Evolutionary conservation across 768 basidiomycete genomes (phyloP).

Genomic region (Cantharellus cinnabarinus): DNA sequence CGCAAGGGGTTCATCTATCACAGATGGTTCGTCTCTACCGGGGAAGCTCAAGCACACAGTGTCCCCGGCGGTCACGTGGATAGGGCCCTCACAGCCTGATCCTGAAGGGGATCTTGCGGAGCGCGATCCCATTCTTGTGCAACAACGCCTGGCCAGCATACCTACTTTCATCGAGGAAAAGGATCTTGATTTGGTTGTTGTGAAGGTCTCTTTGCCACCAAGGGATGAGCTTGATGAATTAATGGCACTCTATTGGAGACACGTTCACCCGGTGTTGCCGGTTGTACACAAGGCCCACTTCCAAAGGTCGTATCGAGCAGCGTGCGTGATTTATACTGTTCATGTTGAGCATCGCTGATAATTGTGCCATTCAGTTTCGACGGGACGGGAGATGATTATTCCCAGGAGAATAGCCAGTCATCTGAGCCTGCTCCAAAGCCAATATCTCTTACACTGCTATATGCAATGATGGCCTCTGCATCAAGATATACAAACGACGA

Average conservation of each 20-base stretch:
- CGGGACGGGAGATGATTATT: background rate
- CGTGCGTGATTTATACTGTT: background rate
- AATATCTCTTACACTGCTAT: slow-evolving; percentile 37
- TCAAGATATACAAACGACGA: slow-evolving; percentile 33
- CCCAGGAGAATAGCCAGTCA: background rate
- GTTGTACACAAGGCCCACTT: slow-evolving; percentile 54
- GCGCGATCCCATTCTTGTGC: no score
- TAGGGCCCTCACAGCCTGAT: background rate
- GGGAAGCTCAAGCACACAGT: background rate
- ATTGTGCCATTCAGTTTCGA: background rate
- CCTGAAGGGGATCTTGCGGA: background rate
- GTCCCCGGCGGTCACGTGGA: no score
- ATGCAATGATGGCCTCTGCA: slow-evolving; percentile 70
- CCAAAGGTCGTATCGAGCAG: slow-evolving; percentile 1
- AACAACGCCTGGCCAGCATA: no score
- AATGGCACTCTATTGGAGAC: slow-evolving; percentile 56
- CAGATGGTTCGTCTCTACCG: background rate
- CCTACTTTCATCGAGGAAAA: background rate
- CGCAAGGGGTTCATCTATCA: background rate
- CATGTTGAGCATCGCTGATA: background rate
- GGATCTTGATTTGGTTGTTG: background rate
- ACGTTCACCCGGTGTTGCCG: slow-evolving; percentile 64
- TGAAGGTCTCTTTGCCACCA: slow-evolving; percentile 27
- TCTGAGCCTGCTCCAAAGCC: slow-evolving; percentile 16
- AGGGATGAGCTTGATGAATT: slow-evolving; percentile 41